A percentile compares a stretch with the other conserved stretches of the same genome.
These are phyloP conservation scores for Pyrenophora tritici-repentis DNA, from an alignment of 2,329 filamentous ascomycete species.

Conservation along the genomic window DNA sequence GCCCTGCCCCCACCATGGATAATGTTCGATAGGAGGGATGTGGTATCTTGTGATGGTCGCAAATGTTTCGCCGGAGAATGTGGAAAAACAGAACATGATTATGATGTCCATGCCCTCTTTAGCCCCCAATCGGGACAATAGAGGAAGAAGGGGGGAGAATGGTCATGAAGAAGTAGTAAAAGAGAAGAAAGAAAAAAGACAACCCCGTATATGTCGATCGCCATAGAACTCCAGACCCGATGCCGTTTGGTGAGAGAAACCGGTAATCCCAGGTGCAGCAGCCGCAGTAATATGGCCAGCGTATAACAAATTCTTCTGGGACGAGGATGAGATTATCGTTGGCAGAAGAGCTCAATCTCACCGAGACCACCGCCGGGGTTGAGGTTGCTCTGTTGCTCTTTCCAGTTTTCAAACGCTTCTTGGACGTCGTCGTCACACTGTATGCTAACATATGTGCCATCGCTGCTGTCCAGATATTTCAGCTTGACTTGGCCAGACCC, in stretches of 20 bases:
- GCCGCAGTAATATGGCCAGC: not conserved
- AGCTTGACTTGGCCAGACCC: slow-evolving; percentile 81
- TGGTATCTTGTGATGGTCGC: too few species aligned
- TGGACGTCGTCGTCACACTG: slow-evolving; percentile 96
- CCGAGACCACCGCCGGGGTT: slow-evolving; percentile 70
- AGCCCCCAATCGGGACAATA: too few species aligned
- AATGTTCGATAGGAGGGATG: not conserved
- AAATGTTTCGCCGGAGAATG: too few species aligned
- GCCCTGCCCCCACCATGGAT: not conserved
- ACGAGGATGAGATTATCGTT: slow-evolving; percentile 30
- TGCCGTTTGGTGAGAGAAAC: not conserved
- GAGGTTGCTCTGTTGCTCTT: slow-evolving; percentile 70
- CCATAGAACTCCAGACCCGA: slow-evolving; percentile 7
- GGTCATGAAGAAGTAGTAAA: not conserved
- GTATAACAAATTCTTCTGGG: not conserved
- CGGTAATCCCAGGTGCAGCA: not conserved
- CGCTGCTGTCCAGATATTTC: slow-evolving; percentile 76
- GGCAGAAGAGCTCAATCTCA: slow-evolving; percentile 72
- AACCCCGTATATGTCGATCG: not conserved
- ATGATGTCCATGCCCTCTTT: too few species aligned
- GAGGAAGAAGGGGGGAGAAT: not conserved
- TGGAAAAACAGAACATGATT: too few species aligned
- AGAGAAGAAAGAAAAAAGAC: not conserved
- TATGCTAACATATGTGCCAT: slow-evolving; percentile 91
- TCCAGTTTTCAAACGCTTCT: slow-evolving; percentile 93